Evolutionary conservation across 2,329 filamentous ascomycete species (phyloP).

Genomic region (Ophiocordyceps polyrhachis-furcata): DNA sequence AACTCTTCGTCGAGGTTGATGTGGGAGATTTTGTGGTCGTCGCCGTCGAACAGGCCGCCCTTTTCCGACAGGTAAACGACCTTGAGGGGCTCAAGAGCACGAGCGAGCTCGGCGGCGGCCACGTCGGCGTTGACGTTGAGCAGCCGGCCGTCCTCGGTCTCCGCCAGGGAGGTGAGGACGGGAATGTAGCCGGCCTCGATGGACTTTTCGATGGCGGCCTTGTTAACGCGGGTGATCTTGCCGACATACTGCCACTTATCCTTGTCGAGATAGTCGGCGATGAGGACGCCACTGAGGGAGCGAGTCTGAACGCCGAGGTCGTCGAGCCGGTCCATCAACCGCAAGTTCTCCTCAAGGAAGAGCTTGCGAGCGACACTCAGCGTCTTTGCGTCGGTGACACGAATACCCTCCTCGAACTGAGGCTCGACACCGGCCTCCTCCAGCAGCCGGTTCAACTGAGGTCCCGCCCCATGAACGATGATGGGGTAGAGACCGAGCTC

Average conservation of each 20-base stretch:
- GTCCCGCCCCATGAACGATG: slow-evolving; percentile 86
- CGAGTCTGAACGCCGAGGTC: slow-evolving; percentile 75
- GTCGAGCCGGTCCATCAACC: slow-evolving; percentile 77
- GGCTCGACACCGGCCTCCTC: slow-evolving; percentile 85
- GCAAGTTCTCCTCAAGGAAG: slow-evolving; percentile 89
- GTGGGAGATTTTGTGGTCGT: slow-evolving; percentile 84
- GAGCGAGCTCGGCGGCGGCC: slow-evolving; percentile 80
- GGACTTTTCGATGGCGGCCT: slow-evolving; percentile 72
- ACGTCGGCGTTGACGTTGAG: slow-evolving; percentile 98
- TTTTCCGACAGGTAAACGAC: slow-evolving; percentile 98
- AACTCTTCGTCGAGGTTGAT: slow-evolving; percentile 98
- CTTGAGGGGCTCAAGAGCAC: slow-evolving; percentile 80
- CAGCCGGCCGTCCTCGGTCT: slow-evolving; percentile 77
- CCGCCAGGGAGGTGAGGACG: slow-evolving; percentile 89
- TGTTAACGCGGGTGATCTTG: slow-evolving; percentile 87
- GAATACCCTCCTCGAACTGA: slow-evolving; percentile 88
- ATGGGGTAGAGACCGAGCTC: slow-evolving; percentile 90
- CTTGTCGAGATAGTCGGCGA: slow-evolving; percentile 87
- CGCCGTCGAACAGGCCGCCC: slow-evolving; percentile 84
- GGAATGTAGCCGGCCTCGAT: slow-evolving; percentile 84
- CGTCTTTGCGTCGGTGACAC: slow-evolving; percentile 90
- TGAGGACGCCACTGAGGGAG: slow-evolving; percentile 81
- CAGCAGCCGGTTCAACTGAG: slow-evolving; percentile 82
- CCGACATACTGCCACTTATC: slow-evolving; percentile 92
- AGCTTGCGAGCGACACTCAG: slow-evolving; percentile 77